These are phyloP conservation scores for Arctostaphylos glauca DNA, from an alignment of 148 eudicot species.

Conservation along the genomic window DNA sequence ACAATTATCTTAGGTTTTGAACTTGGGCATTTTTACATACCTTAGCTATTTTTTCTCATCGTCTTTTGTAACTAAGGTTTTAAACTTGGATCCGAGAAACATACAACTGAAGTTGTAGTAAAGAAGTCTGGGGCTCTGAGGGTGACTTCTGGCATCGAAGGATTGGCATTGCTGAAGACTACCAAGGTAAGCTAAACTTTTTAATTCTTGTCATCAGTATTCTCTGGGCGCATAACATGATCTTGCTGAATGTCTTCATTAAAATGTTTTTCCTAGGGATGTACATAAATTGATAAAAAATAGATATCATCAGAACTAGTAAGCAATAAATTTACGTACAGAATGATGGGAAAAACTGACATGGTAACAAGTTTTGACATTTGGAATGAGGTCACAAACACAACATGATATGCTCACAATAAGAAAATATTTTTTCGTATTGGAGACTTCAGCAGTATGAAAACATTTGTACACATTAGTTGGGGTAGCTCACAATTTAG, in stretches of 20 bases:
- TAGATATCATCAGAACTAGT: background rate
- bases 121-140: conserved; percentile 60
- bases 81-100: conserved; percentile 95
- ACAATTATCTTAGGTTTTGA: background rate
- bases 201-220: background rate
- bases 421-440: background rate
- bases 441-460: too few species aligned
- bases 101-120: conserved; percentile 69
- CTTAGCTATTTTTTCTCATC: background rate
- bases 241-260: background rate
- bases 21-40: background rate
- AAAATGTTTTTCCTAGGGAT: background rate
- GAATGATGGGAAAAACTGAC: background rate
- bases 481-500: background rate
- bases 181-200: conserved; percentile 54
- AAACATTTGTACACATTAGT: background rate
- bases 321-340: background rate
- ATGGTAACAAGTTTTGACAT: background rate
- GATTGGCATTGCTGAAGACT: conserved; percentile 78
- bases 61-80: conserved; percentile 53
- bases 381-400: background rate
- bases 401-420: background rate
- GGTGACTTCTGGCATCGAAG: conserved; percentile 74
- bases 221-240: background rate
- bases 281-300: background rate